These are phyloP conservation scores for Diophrys appendiculata DNA, from an alignment of 73 alveolate species.

Conservation along the genomic window DNA sequence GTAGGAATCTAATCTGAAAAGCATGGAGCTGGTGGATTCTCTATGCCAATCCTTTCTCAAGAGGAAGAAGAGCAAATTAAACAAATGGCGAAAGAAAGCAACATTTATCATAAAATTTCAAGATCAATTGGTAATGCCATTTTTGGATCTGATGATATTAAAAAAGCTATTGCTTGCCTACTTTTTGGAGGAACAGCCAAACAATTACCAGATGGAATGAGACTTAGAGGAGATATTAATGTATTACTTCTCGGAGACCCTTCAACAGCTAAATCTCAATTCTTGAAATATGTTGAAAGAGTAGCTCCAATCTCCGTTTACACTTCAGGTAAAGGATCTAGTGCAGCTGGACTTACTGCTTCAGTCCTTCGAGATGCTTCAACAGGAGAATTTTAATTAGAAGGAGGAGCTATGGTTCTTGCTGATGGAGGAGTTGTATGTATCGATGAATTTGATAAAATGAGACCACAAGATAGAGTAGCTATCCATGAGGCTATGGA, in stretches of 20 bases:
- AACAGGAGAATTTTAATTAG: constrained; percentile 92
- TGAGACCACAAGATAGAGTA: constrained; percentile 99
- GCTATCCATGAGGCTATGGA: constrained; percentile 99
- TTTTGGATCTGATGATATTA: constrained; percentile 93
- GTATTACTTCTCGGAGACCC: constrained; percentile 99
- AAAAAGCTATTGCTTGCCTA: constrained; percentile 95
- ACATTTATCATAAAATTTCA: constrained; percentile 86
- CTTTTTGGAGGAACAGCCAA: constrained; percentile 99
- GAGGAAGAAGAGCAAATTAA: constrained; percentile 88
- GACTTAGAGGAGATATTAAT: constrained; percentile 99
- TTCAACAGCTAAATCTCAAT: constrained; percentile 97
- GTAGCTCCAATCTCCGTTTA: constrained; percentile 98
- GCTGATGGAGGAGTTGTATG: constrained; percentile 99
- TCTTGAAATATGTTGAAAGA: constrained; percentile 95
- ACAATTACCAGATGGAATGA: constrained; percentile 96
- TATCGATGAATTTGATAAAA: constrained; percentile 99
- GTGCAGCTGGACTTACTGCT: constrained; percentile 99
- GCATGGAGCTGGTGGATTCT: constrained; percentile 59
- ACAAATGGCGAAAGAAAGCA: constrained; percentile 84
- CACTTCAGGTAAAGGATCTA: constrained; percentile 99
- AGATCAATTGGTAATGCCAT: constrained; percentile 96
- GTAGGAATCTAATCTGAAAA: constrained; percentile 80
- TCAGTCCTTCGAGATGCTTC: constrained; percentile 88
- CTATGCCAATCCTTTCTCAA: constrained; percentile 71
- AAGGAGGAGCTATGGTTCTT: constrained; percentile 99